Base-by-base conservation (phyloP, 2,329 filamentous ascomycete genomes). In the Exophiala sideris region DNA sequence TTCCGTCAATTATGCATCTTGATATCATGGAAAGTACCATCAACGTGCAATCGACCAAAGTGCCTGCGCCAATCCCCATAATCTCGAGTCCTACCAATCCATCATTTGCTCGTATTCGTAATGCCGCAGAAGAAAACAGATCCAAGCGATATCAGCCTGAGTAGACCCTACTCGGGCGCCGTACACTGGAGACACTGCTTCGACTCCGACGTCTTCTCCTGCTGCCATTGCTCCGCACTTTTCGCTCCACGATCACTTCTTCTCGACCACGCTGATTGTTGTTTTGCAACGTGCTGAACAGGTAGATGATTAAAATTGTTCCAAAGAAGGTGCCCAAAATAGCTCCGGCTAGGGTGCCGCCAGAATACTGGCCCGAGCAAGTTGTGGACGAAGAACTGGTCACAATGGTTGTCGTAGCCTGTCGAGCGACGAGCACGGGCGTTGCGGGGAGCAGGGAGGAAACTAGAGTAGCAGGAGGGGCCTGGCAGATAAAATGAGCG, bases 311-410 rank as follows among this genome's bases (percentile, higher is more conserved):
- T 3, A 64, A 50, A 7, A 64, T 48, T 1, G 62, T 64, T 20
- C 62, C 62, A 39, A 62, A 62, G 41, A 64, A 62, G 18, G 61
- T 63, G 3, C 62, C 62, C 21, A 64, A 44, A 38, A 64, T 63
- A 2, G 62, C 57, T 18, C 62, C 62, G 3, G 62, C 62, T 6
- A 64, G 57, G 10, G 61, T 61, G 16, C 62, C 62, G 16, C 61
- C 60, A 10, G 55, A 59, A 40, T 64, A 64, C 48, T 64, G 60
- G 36, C 60, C 60, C 20, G 53, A 52, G 42, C 60, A 62, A 11
- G 58, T 51, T 18, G 24, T 29, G 24, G 54, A 35, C 3, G 44
- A 16, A 21, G 54, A 50, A 32, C 42, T 47, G 20, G 48, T 52
- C n/a, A 61, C 24, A 38, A 60, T 50, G 29, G 59, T 62, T 3